Evolutionary conservation across 148 eudicot genomes (phyloP), one percentile per base, ranked within the genome.

Genomic region (Rhododendron griersonianum): DNA sequence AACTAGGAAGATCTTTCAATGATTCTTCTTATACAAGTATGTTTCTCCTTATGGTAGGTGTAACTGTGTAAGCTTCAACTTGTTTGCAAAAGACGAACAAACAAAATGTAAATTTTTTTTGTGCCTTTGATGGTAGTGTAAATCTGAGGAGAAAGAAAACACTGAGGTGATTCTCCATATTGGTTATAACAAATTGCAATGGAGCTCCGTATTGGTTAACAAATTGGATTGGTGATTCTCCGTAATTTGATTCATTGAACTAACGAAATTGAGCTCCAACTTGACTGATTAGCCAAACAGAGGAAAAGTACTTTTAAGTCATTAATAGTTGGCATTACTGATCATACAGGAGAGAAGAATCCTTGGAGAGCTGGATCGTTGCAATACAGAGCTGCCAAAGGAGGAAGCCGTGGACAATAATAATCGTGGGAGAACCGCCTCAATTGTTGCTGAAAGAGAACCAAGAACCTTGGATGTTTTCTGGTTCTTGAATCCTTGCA

Each of bases 401-500:
- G 92, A 87, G 83, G 92, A 91, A 73, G 79, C 88, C 0, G 88
- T 7, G 1, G 89, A 85, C 48, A 88, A 81, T 67, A 83, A 30
- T 41, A 1, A 44, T 25, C 18, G 83, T 7, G 50, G 55, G 35
- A 87, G 48, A 86, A 82, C 33, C 83, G 89, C 90, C 86, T 84
- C 94, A 53, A 35, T 86, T 55, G 67, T 81, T 57, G 91, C 86
- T 35, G 91, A 93, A 82, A 91, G 86, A 86, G 96, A 93, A 84
- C 90, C 94, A 86, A 88, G 86, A 84, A 77, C 91, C 69, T 87
- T 95, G 87, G 99, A 96, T 89, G 94, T 95, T 73, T 93, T 96
- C 82, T 96, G 99, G 99, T 92, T 96, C 88, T 84, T 96, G 61
- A 95, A 96, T 91, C 99, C 99, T 81, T 96, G 99, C 95, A 93